These are phyloP conservation scores for Penicillium digitatum DNA, from an alignment of 2,329 filamentous ascomycete genomes.

Conservation along the genomic window DNA sequence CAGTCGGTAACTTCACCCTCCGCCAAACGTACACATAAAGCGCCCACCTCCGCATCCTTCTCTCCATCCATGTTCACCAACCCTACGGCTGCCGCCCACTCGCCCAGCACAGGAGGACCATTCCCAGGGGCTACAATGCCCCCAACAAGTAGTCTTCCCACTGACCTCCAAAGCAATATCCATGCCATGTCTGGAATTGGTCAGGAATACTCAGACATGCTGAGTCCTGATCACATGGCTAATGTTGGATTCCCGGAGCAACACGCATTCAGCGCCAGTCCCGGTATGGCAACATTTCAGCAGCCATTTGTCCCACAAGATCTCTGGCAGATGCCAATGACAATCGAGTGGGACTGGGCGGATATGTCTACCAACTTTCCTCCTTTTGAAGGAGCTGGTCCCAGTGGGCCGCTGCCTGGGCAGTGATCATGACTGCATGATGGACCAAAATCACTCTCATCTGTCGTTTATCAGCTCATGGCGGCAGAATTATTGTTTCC, in stretches of 20 bases:
- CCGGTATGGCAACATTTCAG: conserved; percentile 56
- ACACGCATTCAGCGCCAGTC: conserved; percentile 28
- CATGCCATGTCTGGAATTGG: conserved; percentile 30
- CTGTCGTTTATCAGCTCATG: conserved; percentile 6
- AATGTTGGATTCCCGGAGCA: conserved; percentile 33
- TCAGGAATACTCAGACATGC: conserved; percentile 38
- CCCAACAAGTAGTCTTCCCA: conserved; percentile 20
- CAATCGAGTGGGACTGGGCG: conserved; percentile 83
- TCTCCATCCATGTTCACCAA: conserved; percentile 26
- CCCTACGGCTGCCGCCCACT: conserved; percentile 14
- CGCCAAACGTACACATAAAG: conserved; percentile 26
- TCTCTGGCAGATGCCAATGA: conserved; percentile 93
- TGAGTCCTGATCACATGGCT: conserved; percentile 35
- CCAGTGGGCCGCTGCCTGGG: conserved; percentile 23
- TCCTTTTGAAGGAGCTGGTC: conserved; percentile 29
- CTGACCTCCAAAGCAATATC: conserved; percentile 26
- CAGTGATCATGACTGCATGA: conserved; percentile 24
- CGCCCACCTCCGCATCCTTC: conserved; percentile 22
- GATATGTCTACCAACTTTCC: conserved; percentile 42
- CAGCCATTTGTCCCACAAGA: conserved; percentile 90
- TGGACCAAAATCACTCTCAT: conserved; percentile 6
- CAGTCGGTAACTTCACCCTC: conserved; percentile 20
- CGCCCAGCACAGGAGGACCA: conserved; percentile 17
- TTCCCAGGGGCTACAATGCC: conserved; percentile 28
- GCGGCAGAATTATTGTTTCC: not conserved